Evolutionary conservation across 495 filamentous ascomycete species (phyloP), one percentile per base, ranked within the genome.

Genomic region (Penicillium nucicola): DNA sequence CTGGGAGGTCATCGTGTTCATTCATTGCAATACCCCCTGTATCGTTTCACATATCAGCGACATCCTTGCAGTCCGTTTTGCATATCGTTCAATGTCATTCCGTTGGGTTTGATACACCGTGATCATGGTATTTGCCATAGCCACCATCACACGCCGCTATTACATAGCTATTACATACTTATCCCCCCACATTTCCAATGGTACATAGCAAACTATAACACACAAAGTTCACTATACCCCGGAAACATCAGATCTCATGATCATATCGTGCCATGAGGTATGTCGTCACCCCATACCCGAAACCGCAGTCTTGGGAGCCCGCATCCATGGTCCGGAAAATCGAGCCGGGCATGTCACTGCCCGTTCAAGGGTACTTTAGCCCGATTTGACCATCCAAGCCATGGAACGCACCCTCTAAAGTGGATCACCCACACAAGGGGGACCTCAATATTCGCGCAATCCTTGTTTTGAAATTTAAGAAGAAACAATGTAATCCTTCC

Each of bases 21-120:
- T 61, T 55, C 46, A 46, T 61, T 58, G 30, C 48, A 64, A 66
- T 66, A 66, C 60, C 60, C 60, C 45, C 42, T 50, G 31, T 20
- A 43, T 53, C 49, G 5, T 35, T 53, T 37, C 23, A 45, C 31
- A 0, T 18, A 25, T 23, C 39, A 43, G 39, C 14, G 39, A 36
- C 20, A 35, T 48, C 45, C 13, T 25, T 34, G 14, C 40, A 14
- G 40, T 36, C 28, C 13, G 12, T 15, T 32, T 36, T 55, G 40
- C 52, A 50, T 55, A 34, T 45, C 25, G n/a, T 25, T 20, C 14
- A 31, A 41, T 52, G 42, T 34, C 42, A 40, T 33, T 52, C 22
- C 9, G 23, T 43, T 36, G n/a, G 13, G 30, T 38, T 41, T 34
- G 37, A 34, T 40, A 9, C 10, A 28, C 25, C 22, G 2, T 23